phyloP scores from a whole-genome alignment of 805 yeast species.

The Candida lessepsii region DNA sequence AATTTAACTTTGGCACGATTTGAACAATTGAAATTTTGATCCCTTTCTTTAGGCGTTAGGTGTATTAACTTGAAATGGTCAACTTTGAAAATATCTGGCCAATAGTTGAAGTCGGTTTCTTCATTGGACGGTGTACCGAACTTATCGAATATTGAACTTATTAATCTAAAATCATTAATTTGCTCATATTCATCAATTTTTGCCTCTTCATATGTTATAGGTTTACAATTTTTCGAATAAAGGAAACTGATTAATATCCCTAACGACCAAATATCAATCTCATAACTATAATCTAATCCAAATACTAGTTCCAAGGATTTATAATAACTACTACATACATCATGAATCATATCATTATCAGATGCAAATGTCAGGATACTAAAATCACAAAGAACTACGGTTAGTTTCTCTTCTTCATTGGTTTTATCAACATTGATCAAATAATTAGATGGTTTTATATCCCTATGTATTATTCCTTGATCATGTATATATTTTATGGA shows the following conservation, averaged over 20 bases:
- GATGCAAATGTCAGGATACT: constrained; percentile 41
- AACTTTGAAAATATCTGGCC: constrained; percentile 36
- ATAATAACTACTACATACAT: constrained; percentile 64
- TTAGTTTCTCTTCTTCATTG: constrained; percentile 23
- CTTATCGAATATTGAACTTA: constrained; percentile 50
- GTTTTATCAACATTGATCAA: constrained; percentile 24
- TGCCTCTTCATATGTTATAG: constrained; percentile 23
- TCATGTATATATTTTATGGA: constrained; percentile 31
- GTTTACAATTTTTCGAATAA: constrained; percentile 31
- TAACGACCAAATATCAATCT: constrained; percentile 70
- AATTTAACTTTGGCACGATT: constrained; percentile 20
- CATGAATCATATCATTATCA: constrained; percentile 46
- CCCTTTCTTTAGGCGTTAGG: constrained; percentile 15
- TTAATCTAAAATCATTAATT: constrained; percentile 56
- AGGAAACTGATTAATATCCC: constrained; percentile 63
- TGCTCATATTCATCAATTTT: constrained; percentile 16
- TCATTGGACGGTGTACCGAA: constrained; percentile 63
- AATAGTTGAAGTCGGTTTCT: constrained; percentile 22
- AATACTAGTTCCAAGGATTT: constrained; percentile 75
- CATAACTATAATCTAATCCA: constrained; percentile 54
- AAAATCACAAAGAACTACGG: constrained; percentile 55
- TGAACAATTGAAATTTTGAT: constrained; percentile 6
- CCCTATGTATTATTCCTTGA: constrained; percentile 40
- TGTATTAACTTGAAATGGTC: constrained; percentile 30
- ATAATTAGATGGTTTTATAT: constrained; percentile 39